Evolutionary conservation across 345 rosid genomes (phyloP).

Genomic region (Salix exigua): DNA sequence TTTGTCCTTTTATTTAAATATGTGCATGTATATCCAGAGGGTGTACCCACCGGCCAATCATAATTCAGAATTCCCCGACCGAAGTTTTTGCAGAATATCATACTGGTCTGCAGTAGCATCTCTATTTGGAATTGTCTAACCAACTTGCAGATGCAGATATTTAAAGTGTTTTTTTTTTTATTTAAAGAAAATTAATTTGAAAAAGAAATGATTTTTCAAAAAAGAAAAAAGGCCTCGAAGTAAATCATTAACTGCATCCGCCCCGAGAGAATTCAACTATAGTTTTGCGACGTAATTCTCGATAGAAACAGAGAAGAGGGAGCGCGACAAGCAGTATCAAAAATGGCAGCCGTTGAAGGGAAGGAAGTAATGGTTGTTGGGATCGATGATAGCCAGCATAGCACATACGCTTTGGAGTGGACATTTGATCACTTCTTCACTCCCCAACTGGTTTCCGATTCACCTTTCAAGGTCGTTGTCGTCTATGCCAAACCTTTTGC

Average conservation of each 20-base stretch:
- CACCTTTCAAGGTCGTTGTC: conserved; percentile 71
- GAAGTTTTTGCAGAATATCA: no score
- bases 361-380: conserved; percentile 60
- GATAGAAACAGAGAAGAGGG: neutral
- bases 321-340: neutral
- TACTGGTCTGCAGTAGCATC: no score
- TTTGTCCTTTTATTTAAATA: no score
- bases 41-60: no score
- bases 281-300: neutral
- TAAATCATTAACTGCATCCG: neutral
- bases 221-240: no score
- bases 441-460: conserved; percentile 38
- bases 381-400: conserved; percentile 66
- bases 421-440: conserved; percentile 72
- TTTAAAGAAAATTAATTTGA: no score
- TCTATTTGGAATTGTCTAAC: no score
- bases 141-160: no score
- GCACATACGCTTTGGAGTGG: conserved; percentile 83
- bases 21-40: no score
- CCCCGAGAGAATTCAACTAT: neutral
- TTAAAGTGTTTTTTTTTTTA: no score
- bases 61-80: no score
- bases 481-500: conserved; percentile 76
- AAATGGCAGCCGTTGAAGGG: conserved; percentile 42
- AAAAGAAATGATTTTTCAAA: no score